A percentile compares a stretch with the other conserved stretches of the same genome.
phyloP scores from a whole-genome alignment of 106 monocot species.

The Phalaenopsis equestris region DNA sequence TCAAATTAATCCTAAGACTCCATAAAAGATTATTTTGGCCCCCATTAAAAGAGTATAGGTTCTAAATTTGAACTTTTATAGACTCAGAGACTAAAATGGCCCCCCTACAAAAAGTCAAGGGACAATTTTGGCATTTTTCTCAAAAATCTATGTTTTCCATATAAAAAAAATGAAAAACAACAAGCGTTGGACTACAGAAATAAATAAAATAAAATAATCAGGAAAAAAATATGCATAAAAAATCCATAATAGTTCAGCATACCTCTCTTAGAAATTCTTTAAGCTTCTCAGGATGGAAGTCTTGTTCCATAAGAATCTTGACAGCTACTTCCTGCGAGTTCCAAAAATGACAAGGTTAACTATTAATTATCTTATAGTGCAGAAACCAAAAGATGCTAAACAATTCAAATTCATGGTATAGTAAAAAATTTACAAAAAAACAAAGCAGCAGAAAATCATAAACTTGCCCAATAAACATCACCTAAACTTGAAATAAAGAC shows the following conservation, averaged over 20 bases:
- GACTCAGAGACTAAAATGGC: too few relatives aligned
- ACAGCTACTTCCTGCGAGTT: slow-evolving; percentile 88
- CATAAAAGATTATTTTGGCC: too few relatives aligned
- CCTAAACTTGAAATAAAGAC: not conserved
- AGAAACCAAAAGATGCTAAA: not conserved
- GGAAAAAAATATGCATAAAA: not conserved
- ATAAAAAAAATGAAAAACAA: not conserved
- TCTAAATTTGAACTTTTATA: too few relatives aligned
- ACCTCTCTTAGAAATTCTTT: slow-evolving; percentile 96
- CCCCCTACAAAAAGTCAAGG: too few relatives aligned
- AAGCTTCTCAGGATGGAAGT: slow-evolving; percentile 76
- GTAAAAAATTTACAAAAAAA: not conserved
- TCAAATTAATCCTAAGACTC: too few relatives aligned
- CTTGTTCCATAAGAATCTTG: slow-evolving; percentile 96
- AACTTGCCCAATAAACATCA: not conserved
- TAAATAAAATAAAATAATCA: not conserved
- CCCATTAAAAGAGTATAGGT: too few relatives aligned
- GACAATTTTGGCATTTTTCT: too few relatives aligned
- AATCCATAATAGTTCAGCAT: not conserved
- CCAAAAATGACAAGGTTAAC: not conserved
- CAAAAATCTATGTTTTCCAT: too few relatives aligned
- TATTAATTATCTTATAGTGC: not conserved
- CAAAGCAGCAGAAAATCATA: not conserved
- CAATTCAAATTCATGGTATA: not conserved
- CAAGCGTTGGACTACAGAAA: not conserved